A percentile compares a stretch with the other conserved stretches of the same genome.
Evolutionary conservation across 805 yeast species (phyloP).

Genomic region (Pachysolen tannophilus): DNA sequence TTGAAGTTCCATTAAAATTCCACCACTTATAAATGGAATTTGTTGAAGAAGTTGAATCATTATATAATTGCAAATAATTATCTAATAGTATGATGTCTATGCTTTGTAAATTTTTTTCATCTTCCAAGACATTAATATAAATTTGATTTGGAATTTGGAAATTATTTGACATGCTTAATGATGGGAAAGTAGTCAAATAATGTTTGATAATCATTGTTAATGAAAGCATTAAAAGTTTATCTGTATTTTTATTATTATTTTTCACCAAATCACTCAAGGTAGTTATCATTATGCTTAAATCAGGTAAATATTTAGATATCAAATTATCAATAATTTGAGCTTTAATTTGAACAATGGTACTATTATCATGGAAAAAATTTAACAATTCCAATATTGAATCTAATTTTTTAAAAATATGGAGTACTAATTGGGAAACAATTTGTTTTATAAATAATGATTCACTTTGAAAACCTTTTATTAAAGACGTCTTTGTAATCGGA

Average conservation of each 20-base stretch:
- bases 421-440: constrained; percentile 51
- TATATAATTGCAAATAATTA: constrained; percentile 53
- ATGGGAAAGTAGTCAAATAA: constrained; percentile 30
- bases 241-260: constrained; percentile 25
- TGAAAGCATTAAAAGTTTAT: constrained; percentile 41
- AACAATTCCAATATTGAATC: constrained; percentile 25
- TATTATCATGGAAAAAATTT: constrained; percentile 16
- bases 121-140: constrained; percentile 23
- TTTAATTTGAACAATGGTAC: constrained; percentile 13
- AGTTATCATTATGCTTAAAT: constrained; percentile 33
- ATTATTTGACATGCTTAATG: constrained; percentile 11
- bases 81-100: constrained; percentile 53
- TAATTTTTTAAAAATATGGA: constrained; percentile 48
- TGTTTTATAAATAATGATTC: constrained; percentile 50
- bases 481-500: constrained; percentile 47
- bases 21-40: constrained; percentile 59
- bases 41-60: constrained; percentile 35
- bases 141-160: constrained; percentile 21
- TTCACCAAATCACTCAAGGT: constrained; percentile 33
- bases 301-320: constrained; percentile 36
- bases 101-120: constrained; percentile 29
- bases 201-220: constrained; percentile 34
- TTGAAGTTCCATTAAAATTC: constrained; percentile 40
- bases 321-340: constrained; percentile 17
- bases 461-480: constrained; percentile 50